These are phyloP conservation scores for Akanthomyces muscarius DNA, from an alignment of 2,329 filamentous ascomycete species.

Conservation along the genomic window DNA sequence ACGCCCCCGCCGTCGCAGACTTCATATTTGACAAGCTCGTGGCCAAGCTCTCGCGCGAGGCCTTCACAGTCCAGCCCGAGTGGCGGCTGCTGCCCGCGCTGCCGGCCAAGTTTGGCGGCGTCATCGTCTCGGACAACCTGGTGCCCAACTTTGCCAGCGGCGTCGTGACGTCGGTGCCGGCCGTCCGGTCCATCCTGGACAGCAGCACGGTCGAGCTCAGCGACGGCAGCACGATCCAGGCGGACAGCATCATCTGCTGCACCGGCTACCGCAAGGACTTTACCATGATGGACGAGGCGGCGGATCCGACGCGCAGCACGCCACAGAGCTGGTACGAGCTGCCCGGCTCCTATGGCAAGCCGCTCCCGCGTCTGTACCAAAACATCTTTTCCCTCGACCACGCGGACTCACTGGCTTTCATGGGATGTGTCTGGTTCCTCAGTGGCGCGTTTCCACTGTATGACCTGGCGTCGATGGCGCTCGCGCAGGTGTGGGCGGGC, in stretches of 20 bases:
- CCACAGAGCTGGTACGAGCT: slow-evolving; percentile 22
- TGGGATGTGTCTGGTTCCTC: slow-evolving; percentile 35
- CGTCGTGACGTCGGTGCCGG: slow-evolving; percentile 31
- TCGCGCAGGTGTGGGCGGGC: slow-evolving; percentile 42
- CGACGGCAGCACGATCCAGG: slow-evolving; percentile 26
- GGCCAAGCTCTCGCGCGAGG: slow-evolving; percentile 19
- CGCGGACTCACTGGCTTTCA: slow-evolving; percentile 41
- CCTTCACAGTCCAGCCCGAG: slow-evolving; percentile 26
- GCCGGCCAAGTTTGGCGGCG: slow-evolving; percentile 21
- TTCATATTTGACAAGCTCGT: slow-evolving; percentile 24
- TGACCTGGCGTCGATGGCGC: slow-evolving; percentile 40
- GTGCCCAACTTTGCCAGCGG: slow-evolving; percentile 35
- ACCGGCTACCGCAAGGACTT: slow-evolving; percentile 33
- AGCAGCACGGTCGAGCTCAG: slow-evolving; percentile 25
- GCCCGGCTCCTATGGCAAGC: slow-evolving; percentile 27
- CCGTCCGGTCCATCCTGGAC: slow-evolving; percentile 31
- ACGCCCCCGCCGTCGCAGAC: slow-evolving; percentile 22
- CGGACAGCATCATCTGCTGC: slow-evolving; percentile 33
- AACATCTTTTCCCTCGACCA: slow-evolving; percentile 42
- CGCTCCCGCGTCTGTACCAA: slow-evolving; percentile 37
- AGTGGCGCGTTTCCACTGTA: slow-evolving; percentile 34
- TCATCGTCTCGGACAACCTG: slow-evolving; percentile 27
- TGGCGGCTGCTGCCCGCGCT: slow-evolving; percentile 26
- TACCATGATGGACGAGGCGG: slow-evolving; percentile 24
- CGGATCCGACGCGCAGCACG: slow-evolving; percentile 26